Conservation (phyloP, 2,329 filamentous ascomycete genomes). For the Alternaria postmessia region DNA sequence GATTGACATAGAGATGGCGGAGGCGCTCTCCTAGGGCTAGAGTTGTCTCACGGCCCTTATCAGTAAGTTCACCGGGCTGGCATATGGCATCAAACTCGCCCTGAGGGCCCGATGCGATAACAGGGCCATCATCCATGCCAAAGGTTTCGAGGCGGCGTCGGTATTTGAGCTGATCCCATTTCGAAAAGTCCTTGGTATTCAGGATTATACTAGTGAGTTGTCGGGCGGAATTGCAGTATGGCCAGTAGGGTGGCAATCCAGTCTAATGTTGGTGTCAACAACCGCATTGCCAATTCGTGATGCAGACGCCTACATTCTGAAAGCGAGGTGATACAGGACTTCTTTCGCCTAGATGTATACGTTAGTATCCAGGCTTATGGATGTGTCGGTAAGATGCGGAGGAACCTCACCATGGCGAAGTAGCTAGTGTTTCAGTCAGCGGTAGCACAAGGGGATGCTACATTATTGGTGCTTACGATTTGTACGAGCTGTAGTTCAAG, state of each 20-base stretch:
- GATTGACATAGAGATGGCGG: conserved; percentile 59
- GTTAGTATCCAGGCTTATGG: conserved; percentile 6
- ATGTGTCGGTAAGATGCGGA: not conserved
- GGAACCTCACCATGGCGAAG: conserved; percentile 50
- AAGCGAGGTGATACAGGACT: conserved; percentile 90
- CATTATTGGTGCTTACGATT: conserved; percentile 61
- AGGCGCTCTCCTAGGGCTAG: conserved; percentile 58
- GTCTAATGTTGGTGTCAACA: conserved; percentile 29
- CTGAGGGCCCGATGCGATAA: conserved; percentile 71
- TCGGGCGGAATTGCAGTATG: conserved; percentile 83
- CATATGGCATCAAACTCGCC: conserved; percentile 80
- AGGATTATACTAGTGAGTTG: conserved; percentile 72
- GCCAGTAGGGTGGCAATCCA: conserved; percentile 68
- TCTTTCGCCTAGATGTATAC: conserved; percentile 66
- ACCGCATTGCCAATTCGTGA: not conserved
- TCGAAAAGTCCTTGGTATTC: conserved; percentile 59
- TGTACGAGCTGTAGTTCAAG: conserved; percentile 90
- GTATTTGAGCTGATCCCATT: conserved; percentile 68
- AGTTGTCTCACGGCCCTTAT: conserved; percentile 60
- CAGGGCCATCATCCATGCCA: conserved; percentile 68
- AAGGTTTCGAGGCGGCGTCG: conserved; percentile 84
- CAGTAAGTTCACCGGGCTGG: conserved; percentile 60
- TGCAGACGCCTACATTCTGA: conserved; percentile 68
- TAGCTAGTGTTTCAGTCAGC: conserved; percentile 35
- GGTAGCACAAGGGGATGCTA: not conserved